Evolutionary conservation across 2,329 filamentous ascomycete genomes (phyloP).

Genomic region (Ophiocordyceps camponoti-floridani): DNA sequence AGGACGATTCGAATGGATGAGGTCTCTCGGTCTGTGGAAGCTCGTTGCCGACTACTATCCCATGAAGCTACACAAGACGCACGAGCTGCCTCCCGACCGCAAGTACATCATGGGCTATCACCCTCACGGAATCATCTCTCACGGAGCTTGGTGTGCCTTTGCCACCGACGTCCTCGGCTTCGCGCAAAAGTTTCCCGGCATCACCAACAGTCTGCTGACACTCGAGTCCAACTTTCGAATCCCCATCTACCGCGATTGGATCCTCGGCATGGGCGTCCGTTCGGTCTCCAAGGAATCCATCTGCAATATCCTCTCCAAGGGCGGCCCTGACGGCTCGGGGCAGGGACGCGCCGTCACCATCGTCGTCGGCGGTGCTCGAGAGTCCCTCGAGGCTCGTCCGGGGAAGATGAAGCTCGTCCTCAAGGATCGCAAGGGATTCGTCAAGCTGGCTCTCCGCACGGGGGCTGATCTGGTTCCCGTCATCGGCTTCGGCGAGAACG

Average conservation of each 20-base stretch:
- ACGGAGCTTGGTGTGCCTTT: conserved; percentile 88
- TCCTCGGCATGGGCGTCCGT: conserved; percentile 70
- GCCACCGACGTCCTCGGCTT: conserved; percentile 83
- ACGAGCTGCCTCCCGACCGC: conserved; percentile 57
- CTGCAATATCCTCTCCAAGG: conserved; percentile 68
- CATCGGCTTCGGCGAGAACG: conserved; percentile 90
- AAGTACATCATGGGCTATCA: conserved; percentile 98
- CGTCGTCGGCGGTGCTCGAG: conserved; percentile 79
- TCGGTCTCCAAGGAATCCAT: conserved; percentile 87
- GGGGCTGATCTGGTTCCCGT: conserved; percentile 89
- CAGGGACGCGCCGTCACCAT: conserved; percentile 93
- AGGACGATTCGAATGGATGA: conserved; percentile 57
- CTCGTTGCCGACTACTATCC: conserved; percentile 90
- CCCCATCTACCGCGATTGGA: conserved; percentile 85
- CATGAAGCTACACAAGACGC: conserved; percentile 69
- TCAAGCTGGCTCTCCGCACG: conserved; percentile 80
- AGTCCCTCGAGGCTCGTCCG: conserved; percentile 78
- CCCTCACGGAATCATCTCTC: conserved; percentile 91
- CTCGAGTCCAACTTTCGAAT: conserved; percentile 93
- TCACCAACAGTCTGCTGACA: conserved; percentile 84
- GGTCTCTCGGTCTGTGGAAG: conserved; percentile 61
- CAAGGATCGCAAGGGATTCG: conserved; percentile 72
- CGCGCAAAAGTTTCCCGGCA: conserved; percentile 72
- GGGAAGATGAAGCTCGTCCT: conserved; percentile 62
- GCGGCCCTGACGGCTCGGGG: conserved; percentile 59